These are phyloP conservation scores for Platanthera guangdongensis DNA, from an alignment of 106 monocot species.

Conservation along the genomic window DNA sequence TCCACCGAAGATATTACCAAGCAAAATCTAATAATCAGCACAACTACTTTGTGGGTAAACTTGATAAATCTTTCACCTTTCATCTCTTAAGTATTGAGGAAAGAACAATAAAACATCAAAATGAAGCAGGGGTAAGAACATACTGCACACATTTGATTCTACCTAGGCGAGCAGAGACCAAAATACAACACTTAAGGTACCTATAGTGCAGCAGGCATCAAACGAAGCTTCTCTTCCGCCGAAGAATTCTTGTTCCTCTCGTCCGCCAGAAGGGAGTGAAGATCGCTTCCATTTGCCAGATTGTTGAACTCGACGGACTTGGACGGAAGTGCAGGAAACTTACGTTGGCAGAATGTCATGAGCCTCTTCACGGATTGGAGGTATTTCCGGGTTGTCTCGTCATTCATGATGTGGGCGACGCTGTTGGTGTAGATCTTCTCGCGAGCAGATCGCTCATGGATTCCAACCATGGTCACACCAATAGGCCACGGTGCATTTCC, in stretches of 20 bases:
- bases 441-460: constrained; percentile 94
- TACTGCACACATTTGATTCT: not conserved
- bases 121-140: not conserved
- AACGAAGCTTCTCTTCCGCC: constrained; percentile 53
- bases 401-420: constrained; percentile 99
- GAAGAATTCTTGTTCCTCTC: constrained; percentile 21
- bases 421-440: constrained; percentile 98
- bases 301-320: constrained; percentile 98
- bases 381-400: constrained; percentile 94
- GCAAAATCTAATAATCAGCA: no score
- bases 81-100: no score
- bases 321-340: constrained; percentile 70
- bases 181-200: not conserved
- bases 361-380: constrained; percentile 91
- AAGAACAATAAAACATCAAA: not conserved
- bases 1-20: no score
- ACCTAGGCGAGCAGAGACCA: not conserved
- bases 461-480: constrained; percentile 98
- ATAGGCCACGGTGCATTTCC: constrained; percentile 99
- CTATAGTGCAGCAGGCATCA: constrained; percentile 44
- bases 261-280: constrained; percentile 59
- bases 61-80: no score
- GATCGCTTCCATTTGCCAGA: constrained; percentile 90
- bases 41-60: no score
- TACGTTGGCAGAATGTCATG: constrained; percentile 87